Evolutionary conservation across 441 rosid genomes (phyloP), one percentile per base, ranked within the genome.

Genomic region (Erysimum cheiri): DNA sequence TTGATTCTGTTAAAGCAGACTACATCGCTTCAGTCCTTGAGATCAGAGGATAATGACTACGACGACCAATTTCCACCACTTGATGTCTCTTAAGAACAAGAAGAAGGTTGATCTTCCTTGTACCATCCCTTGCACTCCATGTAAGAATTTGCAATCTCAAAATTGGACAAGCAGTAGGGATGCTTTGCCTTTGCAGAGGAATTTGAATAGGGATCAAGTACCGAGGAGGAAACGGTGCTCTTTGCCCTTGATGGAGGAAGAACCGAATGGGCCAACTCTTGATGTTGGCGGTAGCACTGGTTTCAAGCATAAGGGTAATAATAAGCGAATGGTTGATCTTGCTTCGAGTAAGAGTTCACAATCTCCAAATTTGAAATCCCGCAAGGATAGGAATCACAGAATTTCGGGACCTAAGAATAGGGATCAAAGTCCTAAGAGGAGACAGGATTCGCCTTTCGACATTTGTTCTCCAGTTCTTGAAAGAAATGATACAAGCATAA

Each of bases 401-500:
- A 0, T 26, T 50, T 6, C 5, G 8, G 47, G 1, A 8, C 5
- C 0, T 8, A 47, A 14, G 11, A 11, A 53, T 33, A 54, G 24
- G 46, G 52, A 62, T 12, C 54, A 44, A 12, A 22, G 12, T 29
- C 62, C 6, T 46, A 41, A 47, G 53, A 31, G 57, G 63, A 32
- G 3, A 39, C 6, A 36, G 24, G 68, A 57, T 32, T 39, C 31
- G 44, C 82, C 84, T 15, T 83, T 84, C 66, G 82, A 80, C 43
- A 84, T 87, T 33, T 84, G 84, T 67, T 29, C 67, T 10, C 57
- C 71, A 2, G 43, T 10, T n/a, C 5, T 4, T 44, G 4, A 32
- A 15, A 28, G 15, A 15, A 41, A 43, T 0, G 72, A 58, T 4
- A 12, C 46, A 22, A 7, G 55, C 41, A 6, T 13, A 24, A 8